A percentile compares a stretch with the other conserved stretches of the same genome.
Conservation (phyloP, 352 stramenopile genomes). For the Globisporangium perplexum region DNA sequence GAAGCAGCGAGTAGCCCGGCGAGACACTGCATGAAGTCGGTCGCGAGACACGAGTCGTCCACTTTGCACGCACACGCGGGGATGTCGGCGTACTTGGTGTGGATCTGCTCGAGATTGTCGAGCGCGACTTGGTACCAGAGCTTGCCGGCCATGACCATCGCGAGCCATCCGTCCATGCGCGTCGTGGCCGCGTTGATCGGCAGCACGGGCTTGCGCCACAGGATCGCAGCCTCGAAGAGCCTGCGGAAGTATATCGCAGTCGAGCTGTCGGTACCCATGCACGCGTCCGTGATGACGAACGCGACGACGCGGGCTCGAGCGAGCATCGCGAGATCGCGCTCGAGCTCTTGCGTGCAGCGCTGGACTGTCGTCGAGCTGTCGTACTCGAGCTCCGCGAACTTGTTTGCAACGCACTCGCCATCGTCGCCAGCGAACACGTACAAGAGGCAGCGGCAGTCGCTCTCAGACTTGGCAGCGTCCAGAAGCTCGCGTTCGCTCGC, state of each 20-base stretch:
- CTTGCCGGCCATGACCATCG: constrained; percentile 38
- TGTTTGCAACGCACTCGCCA: neutral
- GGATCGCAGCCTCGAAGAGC: constrained; percentile 31
- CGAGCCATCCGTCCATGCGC: constrained; percentile 29
- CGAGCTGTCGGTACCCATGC: neutral
- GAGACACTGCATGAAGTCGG: constrained; percentile 39
- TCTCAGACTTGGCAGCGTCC: neutral
- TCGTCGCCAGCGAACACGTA: constrained; percentile 3
- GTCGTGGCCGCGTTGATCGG: constrained; percentile 33
- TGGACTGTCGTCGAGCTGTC: neutral
- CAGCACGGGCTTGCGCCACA: constrained; percentile 30
- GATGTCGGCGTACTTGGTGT: constrained; percentile 33
- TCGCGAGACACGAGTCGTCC: constrained; percentile 36
- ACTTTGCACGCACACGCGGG: constrained; percentile 37
- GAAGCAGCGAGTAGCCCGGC: constrained; percentile 24
- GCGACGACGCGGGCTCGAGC: constrained; percentile 17
- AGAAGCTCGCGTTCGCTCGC: neutral
- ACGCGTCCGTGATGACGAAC: constrained; percentile 37
- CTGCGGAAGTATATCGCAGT: constrained; percentile 13
- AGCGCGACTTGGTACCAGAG: constrained; percentile 51
- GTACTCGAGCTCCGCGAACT: constrained; percentile 3
- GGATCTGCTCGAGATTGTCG: constrained; percentile 23
- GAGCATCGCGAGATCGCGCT: constrained; percentile 18
- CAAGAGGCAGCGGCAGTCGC: neutral
- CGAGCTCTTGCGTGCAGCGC: constrained; percentile 13